Evolutionary conservation across 1,284 basidiomycete species (phyloP).

Genomic region (Cryptococcus sp.): DNA sequence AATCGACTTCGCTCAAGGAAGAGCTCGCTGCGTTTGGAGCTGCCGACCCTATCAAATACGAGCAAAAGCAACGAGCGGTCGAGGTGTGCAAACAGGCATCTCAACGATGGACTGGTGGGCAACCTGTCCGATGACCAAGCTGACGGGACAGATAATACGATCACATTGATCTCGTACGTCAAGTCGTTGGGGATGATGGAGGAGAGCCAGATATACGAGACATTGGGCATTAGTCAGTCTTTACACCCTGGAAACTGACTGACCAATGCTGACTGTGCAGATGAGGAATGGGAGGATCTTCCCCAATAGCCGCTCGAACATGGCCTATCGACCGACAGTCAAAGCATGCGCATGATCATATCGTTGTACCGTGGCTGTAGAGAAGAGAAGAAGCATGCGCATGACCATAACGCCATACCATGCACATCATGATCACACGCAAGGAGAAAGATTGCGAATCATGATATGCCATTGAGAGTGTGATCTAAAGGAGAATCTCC

Average conservation of each 20-base stretch:
- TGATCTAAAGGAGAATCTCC: no score
- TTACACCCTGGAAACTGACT: no score
- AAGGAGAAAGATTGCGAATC: not conserved
- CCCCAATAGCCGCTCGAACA: not conserved
- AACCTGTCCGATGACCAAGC: not conserved
- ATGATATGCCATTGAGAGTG: not conserved
- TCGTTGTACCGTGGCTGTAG: no score
- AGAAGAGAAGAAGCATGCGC: no score
- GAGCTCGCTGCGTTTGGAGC: conserved; percentile 63
- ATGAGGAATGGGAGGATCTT: conserved; percentile 7
- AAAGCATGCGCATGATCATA: no score
- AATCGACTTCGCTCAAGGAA: conserved; percentile 48
- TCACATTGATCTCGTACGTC: conserved; percentile 27
- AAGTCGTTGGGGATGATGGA: conserved; percentile 17
- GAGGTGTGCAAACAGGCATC: conserved; percentile 71
- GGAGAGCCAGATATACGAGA: conserved; percentile 17
- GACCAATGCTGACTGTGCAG: not conserved
- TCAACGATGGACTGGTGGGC: conserved; percentile 74
- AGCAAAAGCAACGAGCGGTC: conserved; percentile 64
- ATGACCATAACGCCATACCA: no score
- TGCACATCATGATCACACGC: not conserved
- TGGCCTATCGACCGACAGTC: no score
- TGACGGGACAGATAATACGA: conserved; percentile 40
- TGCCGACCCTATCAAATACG: conserved; percentile 72
- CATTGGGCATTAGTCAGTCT: conserved; percentile 33